A percentile compares a stretch with the other conserved stretches of the same genome.
Evolutionary conservation across 1,284 basidiomycete genomes (phyloP).

Genomic region (Leccinum griseonigrum): DNA sequence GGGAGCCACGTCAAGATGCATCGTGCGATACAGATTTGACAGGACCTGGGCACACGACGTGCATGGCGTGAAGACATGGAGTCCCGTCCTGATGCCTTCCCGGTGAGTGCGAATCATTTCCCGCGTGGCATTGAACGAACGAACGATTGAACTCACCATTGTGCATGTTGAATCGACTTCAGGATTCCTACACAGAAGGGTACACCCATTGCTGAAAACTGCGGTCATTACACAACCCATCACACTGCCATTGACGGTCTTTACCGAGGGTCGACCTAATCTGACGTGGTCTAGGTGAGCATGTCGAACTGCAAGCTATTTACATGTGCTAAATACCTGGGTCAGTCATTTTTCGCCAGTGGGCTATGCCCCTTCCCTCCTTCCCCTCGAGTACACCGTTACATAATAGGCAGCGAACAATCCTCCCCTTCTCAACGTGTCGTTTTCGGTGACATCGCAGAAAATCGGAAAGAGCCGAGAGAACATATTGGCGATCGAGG

Average conservation of each 20-base stretch:
- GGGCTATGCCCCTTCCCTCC: slow-evolving; percentile 3
- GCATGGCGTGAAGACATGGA: too few species aligned
- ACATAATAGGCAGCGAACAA: slow-evolving; percentile 55
- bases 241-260: slow-evolving; percentile 69
- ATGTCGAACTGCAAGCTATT: background rate
- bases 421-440: slow-evolving; percentile 67
- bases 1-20: too few species aligned
- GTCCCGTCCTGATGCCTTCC: too few species aligned
- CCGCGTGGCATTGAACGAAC: too few species aligned
- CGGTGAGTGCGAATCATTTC: too few species aligned
- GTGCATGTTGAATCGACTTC: too few species aligned
- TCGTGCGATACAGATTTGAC: too few species aligned
- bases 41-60: too few species aligned
- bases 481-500: slow-evolving; percentile 65
- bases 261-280: slow-evolving; percentile 55
- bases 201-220: slow-evolving; percentile 62
- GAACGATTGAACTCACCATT: too few species aligned
- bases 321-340: slow-evolving; percentile 5
- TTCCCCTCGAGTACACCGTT: slow-evolving; percentile 12
- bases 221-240: slow-evolving; percentile 72
- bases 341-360: slow-evolving; percentile 56
- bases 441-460: slow-evolving; percentile 45
- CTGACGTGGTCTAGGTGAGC: slow-evolving; percentile 63
- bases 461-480: slow-evolving; percentile 58
- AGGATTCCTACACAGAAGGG: slow-evolving; percentile 34